Evolutionary conservation across 176 grass and related monocot genomes (phyloP), one percentile per base, ranked within the genome.

Genomic region (Phoenix dactylifera): DNA sequence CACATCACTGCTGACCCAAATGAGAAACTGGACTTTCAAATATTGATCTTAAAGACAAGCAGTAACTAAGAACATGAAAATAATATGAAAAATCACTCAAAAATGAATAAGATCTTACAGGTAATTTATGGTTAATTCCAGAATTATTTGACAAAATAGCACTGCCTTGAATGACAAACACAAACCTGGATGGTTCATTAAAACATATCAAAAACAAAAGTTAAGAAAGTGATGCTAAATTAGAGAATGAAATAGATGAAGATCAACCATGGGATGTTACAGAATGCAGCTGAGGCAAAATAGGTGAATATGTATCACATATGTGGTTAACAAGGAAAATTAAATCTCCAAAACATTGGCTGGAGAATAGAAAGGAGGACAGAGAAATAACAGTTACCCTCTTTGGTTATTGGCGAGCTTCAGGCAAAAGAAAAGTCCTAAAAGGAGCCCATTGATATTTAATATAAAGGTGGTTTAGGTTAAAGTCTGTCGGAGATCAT

Each of bases 111-210:
- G 12, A 18, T 55, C 78, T 91, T 80, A 97, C 92, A 67, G 57
- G 58, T 23, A 97, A 61, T 58, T 83, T 78, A 69, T 88, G 76
- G 57, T 57, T 62, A 22, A 49, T 69, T 54, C 63, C 65, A 63
- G 69, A 72, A 63, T 74, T 77, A 63, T 76, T 58, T 39, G 78
- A 82, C 57, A 97, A 70, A 17, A 22, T 26, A 74, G 78, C 72
- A 65, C 80, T 76, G 4, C 92, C 92, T 57, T 91, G 74, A 50
- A 91, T 57, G 44, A 97, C 84, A 85, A 97, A 97, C 64, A 91
- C 63, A 68, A 97, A 76, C 92, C 92, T 97, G 73, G 17, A 79
- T 68, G 67, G 67, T 66, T 3, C 0, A 79, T 70, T 10, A 79
- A 20, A 68, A 70, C 10, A 55, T 26, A 66, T 50, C 24, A 6